phyloP scores from a whole-genome alignment of 495 filamentous ascomycete species.

The Penicillium egyptiacum region DNA sequence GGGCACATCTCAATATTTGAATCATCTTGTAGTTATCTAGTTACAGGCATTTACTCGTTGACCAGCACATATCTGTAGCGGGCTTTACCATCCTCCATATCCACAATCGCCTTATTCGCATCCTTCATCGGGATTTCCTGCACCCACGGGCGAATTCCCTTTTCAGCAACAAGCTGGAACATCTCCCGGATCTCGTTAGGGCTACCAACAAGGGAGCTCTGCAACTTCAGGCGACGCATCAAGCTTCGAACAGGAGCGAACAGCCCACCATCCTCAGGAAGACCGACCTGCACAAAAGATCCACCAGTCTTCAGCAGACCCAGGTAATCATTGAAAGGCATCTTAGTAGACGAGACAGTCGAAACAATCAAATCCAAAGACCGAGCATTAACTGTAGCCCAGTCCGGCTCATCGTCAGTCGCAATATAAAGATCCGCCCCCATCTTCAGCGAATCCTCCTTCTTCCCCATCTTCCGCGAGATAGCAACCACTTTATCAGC shows the following conservation, averaged over 20 bases:
- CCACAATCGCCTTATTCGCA: constrained; percentile 68
- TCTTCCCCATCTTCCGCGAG: constrained; percentile 66
- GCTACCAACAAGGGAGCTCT: constrained; percentile 69
- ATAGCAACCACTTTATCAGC: constrained; percentile 79
- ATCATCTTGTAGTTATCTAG: not conserved
- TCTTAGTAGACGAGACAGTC: constrained; percentile 73
- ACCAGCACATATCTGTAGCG: constrained; percentile 76
- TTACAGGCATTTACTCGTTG: constrained; percentile 45
- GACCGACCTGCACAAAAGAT: constrained; percentile 79
- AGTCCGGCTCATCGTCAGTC: constrained; percentile 74
- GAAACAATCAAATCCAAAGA: constrained; percentile 77
- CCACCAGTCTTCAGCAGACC: constrained; percentile 65
- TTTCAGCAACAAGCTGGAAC: constrained; percentile 71
- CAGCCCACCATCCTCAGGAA: constrained; percentile 65
- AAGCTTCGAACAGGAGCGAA: constrained; percentile 62
- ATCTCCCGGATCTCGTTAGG: constrained; percentile 78
- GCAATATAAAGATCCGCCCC: constrained; percentile 72
- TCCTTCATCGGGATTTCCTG: constrained; percentile 70
- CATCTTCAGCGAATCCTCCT: constrained; percentile 65
- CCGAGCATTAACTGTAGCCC: constrained; percentile 63
- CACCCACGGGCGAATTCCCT: constrained; percentile 72
- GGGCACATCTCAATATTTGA: not conserved
- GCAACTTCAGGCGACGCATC: constrained; percentile 63
- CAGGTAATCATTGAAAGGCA: constrained; percentile 74
- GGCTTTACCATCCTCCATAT: constrained; percentile 68